These are phyloP conservation scores for Dalbergia cultrata DNA, from an alignment of 306 rosid genomes.

Conservation along the genomic window DNA sequence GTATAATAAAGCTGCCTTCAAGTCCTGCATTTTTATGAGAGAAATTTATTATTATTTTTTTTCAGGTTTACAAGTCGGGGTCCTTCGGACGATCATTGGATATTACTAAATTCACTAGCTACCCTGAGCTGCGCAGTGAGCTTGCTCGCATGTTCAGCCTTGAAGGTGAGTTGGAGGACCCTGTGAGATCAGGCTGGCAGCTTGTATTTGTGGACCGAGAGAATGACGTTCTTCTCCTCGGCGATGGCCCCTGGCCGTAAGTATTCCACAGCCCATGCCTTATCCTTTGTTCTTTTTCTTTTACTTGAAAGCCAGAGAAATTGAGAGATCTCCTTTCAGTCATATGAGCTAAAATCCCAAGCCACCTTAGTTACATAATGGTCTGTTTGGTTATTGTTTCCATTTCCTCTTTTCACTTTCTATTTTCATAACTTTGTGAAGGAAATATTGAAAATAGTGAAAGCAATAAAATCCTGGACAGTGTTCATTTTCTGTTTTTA, in stretches of 20 bases:
- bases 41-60: not conserved
- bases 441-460: no score
- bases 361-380: no score
- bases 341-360: not conserved
- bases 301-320: conserved; percentile 3
- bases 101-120: conserved; percentile 80
- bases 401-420: no score
- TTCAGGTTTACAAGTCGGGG: conserved; percentile 58
- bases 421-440: no score
- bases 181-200: conserved; percentile 99
- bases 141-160: conserved; percentile 89
- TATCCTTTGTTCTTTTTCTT: conserved; percentile 1
- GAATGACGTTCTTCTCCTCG: conserved; percentile 93
- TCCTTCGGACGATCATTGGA: conserved; percentile 55
- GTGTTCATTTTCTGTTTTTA: no score
- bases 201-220: conserved; percentile 98
- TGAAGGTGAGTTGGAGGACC: conserved; percentile 91
- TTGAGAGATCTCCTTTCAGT: not conserved
- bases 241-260: conserved; percentile 72
- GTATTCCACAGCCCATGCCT: conserved; percentile 16
- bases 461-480: no score
- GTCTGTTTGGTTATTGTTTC: no score
- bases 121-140: conserved; percentile 85
- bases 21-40: conserved; percentile 20
- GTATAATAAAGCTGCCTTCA: not conserved